phyloP scores from a whole-genome alignment of 1,284 basidiomycete genomes.

The Cystobasidium slooffiae region DNA sequence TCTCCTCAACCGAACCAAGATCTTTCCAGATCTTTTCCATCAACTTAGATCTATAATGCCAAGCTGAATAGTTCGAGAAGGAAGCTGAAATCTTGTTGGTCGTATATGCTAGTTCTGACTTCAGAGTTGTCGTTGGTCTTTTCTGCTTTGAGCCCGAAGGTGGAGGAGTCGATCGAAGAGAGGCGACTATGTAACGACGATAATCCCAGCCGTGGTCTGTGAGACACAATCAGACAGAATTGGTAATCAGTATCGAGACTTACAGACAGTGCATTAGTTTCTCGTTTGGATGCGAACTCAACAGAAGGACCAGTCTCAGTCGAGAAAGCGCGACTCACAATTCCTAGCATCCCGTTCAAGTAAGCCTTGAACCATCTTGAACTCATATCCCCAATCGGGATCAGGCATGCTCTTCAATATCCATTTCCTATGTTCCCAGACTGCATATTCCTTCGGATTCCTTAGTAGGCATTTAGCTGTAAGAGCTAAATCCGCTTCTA shows the following conservation, averaged over 20 bases:
- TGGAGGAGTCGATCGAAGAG: slow-evolving; percentile 65
- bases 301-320: too few relatives aligned
- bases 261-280: neutral
- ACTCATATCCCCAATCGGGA: slow-evolving; percentile 79
- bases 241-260: neutral
- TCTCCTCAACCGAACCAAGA: neutral
- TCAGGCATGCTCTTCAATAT: slow-evolving; percentile 80
- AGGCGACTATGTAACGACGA: slow-evolving; percentile 76
- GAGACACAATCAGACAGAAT: neutral
- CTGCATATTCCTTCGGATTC: slow-evolving; percentile 93
- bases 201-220: slow-evolving; percentile 92
- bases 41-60: slow-evolving; percentile 94
- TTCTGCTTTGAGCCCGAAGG: slow-evolving; percentile 56
- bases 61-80: slow-evolving; percentile 97
- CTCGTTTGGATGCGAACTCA: too few relatives aligned
- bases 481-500: slow-evolving; percentile 75
- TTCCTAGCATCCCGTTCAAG: slow-evolving; percentile 85
- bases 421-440: slow-evolving; percentile 96
- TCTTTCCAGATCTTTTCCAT: slow-evolving; percentile 57
- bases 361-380: slow-evolving; percentile 85
- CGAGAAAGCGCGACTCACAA: slow-evolving; percentile 65
- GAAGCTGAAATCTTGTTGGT: slow-evolving; percentile 88
- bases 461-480: slow-evolving; percentile 77
- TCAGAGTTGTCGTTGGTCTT: slow-evolving; percentile 45
- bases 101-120: slow-evolving; percentile 76